These are phyloP conservation scores for Beauveria sp. DNA, from an alignment of 2,329 filamentous ascomycete species.

Conservation along the genomic window DNA sequence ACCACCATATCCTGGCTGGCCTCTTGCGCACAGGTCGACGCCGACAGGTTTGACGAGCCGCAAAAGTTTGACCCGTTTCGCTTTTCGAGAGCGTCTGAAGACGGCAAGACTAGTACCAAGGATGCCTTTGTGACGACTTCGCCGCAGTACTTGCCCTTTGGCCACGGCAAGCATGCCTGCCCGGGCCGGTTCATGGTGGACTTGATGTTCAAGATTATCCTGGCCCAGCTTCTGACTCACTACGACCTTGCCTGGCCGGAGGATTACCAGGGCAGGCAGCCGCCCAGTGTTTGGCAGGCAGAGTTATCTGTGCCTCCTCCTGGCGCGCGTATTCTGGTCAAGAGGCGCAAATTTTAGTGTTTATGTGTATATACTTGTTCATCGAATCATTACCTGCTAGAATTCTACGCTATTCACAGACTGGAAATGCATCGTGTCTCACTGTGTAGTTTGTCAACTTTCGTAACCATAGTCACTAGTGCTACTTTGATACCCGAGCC, in stretches of 20 bases:
- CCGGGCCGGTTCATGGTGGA: slow-evolving; percentile 46
- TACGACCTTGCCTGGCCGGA: slow-evolving; percentile 37
- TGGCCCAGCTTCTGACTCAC: slow-evolving; percentile 39
- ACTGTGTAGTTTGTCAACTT: too few species aligned
- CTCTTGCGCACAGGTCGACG: slow-evolving; percentile 23
- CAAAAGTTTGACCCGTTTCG: slow-evolving; percentile 38
- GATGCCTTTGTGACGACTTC: slow-evolving; percentile 38
- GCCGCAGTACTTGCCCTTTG: slow-evolving; percentile 40
- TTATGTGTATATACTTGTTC: too few species aligned
- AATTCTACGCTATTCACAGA: too few species aligned
- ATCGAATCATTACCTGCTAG: too few species aligned
- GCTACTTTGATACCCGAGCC: too few species aligned
- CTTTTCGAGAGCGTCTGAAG: slow-evolving; percentile 26
- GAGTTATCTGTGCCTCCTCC: neutral
- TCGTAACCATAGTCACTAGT: too few species aligned
- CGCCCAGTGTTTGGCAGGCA: neutral
- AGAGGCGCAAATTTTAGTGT: neutral
- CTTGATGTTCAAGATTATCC: slow-evolving; percentile 42
- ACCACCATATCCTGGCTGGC: slow-evolving; percentile 26
- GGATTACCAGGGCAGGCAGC: neutral
- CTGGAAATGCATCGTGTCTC: too few species aligned
- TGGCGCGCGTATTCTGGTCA: neutral
- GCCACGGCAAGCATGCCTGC: slow-evolving; percentile 45
- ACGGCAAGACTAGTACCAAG: neutral
- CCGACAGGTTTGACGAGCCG: slow-evolving; percentile 26